Conservation (phyloP, 1,139 yeast species). For the Sugiyamaella xylanicola region DNA sequence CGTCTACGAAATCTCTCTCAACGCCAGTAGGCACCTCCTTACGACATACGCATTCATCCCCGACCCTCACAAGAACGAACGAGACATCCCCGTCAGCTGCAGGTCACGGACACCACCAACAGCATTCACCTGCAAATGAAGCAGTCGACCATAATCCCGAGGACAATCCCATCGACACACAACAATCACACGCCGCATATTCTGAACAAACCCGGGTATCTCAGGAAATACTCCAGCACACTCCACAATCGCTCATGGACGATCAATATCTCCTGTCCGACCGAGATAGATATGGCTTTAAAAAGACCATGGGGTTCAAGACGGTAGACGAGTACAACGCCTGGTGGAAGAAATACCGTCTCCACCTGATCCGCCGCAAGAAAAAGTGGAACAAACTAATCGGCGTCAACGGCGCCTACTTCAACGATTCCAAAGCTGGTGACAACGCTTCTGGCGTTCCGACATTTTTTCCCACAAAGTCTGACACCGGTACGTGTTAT, state of each 20-base stretch:
- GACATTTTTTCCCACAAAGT: constrained; percentile 74
- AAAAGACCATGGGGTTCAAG: constrained; percentile 58
- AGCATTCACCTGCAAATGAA: not conserved
- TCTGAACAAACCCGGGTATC: too few species aligned
- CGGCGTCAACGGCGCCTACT: constrained; percentile 64
- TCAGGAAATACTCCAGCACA: too few species aligned
- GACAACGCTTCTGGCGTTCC: constrained; percentile 27
- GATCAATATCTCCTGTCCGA: constrained; percentile 15
- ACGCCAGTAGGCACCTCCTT: constrained; percentile 2
- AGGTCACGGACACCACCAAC: not conserved
- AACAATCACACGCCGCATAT: not conserved
- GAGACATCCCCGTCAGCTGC: not conserved
- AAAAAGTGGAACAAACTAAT: constrained; percentile 73
- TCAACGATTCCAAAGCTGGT: constrained; percentile 30
- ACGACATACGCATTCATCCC: constrained; percentile 11
- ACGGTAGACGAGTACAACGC: constrained; percentile 60
- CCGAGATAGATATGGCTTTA: constrained; percentile 84
- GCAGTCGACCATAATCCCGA: not conserved
- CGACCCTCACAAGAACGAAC: not conserved
- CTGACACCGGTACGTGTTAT: constrained; percentile 54
- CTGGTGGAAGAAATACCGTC: constrained; percentile 75
- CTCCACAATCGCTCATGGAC: constrained; percentile 7
- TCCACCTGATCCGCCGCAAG: constrained; percentile 62
- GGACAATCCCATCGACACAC: not conserved
- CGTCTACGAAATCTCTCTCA: not conserved